A percentile compares a stretch with the other conserved stretches of the same genome.
phyloP scores from a whole-genome alignment of 164 flowering plant species.

The Cinnamomum chago region DNA sequence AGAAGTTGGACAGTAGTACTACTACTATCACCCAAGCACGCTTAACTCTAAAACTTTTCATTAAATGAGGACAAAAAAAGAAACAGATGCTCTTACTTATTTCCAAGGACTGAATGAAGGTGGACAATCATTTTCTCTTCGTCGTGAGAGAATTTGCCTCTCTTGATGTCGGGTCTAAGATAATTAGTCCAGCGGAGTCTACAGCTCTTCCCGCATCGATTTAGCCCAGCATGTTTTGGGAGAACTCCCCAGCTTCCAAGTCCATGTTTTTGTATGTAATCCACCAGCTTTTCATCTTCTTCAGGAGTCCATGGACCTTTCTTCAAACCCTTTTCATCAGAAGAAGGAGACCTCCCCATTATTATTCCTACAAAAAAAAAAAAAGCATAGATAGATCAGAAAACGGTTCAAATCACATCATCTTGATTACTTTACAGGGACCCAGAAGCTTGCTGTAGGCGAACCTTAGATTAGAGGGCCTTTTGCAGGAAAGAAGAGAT shows the following conservation, averaged over 20 bases:
- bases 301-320: conserved; percentile 69
- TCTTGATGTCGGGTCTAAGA: conserved; percentile 54
- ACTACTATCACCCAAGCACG: not conserved
- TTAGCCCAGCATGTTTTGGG: conserved; percentile 54
- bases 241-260: conserved; percentile 61
- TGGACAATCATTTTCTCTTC: conserved; percentile 52
- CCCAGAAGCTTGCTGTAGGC: not conserved
- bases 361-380: not conserved
- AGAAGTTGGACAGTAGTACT: not conserved
- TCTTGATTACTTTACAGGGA: not conserved
- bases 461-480: not conserved
- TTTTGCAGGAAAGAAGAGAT: not conserved
- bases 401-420: not conserved
- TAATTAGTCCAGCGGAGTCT: conserved; percentile 59
- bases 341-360: conserved; percentile 54
- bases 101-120: conserved; percentile 66
- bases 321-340: conserved; percentile 32
- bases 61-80: no score
- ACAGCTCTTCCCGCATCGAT: conserved; percentile 74
- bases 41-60: not conserved
- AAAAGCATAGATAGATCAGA: not conserved
- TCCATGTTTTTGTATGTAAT: conserved; percentile 39
- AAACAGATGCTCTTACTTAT: conserved; percentile 34
- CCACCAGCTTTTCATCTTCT: conserved; percentile 45
- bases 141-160: conserved; percentile 53